Evolutionary conservation across 352 stramenopile genomes (phyloP), one percentile per base, ranked within the genome.

Genomic region (Pythium sp.): DNA sequence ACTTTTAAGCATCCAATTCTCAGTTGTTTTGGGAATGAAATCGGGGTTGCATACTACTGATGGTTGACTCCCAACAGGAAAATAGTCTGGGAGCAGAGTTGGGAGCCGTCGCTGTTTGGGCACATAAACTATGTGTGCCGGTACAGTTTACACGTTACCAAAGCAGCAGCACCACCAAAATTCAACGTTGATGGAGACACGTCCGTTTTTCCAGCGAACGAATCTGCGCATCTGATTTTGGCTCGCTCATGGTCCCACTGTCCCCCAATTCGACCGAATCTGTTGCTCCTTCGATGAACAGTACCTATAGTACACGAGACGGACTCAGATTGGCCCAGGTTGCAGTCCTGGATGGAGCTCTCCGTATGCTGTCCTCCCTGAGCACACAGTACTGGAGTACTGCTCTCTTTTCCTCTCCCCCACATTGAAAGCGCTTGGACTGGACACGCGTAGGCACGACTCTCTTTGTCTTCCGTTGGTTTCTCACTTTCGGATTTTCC

Each of bases 151-250:
- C 12, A 14, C 12, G 8, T 41, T 41, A 14, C 36, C 6, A n/a
- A 5, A 20, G 14, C 7, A 2, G 41, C 14, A 51, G 43, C 43
- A 51, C 43, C 43, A 58, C 53, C 51, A 57, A 57, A 57, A 34
- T 58, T 22, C 51, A 36, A 58, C 51, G 24, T 58, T 30, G 53
- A 46, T 46, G 18, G 43, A 18, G 18, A 8, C 5, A 20, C 43
- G 43, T 51, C 12, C 43, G 43, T 51, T 51, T 22, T 51, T 22
- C 18, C 18, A 22, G 18, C 43, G 14, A 20, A 51, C 18, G 43
- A 59, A 59, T 41, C 51, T 57, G 51, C 51, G 51, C 22, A 32
- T 58, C 54, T 59, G 54, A 58, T 9, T 59, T 58, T 59, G 54
- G 54, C 54, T 59, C 54, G 22, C 54, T 28, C 28, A 41, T 22